A percentile compares a stretch with the other conserved stretches of the same genome.
Conservation (phyloP, 1,284 basidiomycete genomes). For the Irpex sp. region DNA sequence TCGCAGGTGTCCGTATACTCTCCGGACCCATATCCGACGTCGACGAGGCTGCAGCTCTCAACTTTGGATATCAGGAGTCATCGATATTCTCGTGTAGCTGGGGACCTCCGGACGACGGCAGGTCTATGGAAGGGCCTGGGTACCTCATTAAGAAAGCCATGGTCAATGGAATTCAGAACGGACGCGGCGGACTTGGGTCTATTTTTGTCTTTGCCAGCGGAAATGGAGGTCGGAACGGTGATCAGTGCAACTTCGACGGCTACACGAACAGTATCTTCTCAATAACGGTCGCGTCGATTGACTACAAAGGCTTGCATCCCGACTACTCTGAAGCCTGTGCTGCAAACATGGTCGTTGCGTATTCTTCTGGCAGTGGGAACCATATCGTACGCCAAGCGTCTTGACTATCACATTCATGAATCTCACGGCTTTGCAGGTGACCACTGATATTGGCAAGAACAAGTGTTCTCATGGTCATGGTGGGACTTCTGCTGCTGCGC, state of each 20-base stretch:
- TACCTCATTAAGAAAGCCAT: conserved; percentile 94
- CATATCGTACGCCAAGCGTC: conserved; percentile 65
- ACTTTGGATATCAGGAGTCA: conserved; percentile 91
- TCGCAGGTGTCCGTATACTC: conserved; percentile 93
- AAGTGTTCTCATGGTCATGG: conserved; percentile 86
- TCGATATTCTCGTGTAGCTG: conserved; percentile 96
- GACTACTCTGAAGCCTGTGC: conserved; percentile 98
- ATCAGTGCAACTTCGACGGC: conserved; percentile 99
- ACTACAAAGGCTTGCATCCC: conserved; percentile 90
- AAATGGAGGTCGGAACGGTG: conserved; percentile 88
- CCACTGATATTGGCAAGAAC: conserved; percentile 89
- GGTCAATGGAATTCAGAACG: conserved; percentile 91
- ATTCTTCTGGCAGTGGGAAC: conserved; percentile 93
- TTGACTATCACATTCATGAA: conserved; percentile 16
- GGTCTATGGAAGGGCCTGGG: conserved; percentile 92
- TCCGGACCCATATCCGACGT: conserved; percentile 96
- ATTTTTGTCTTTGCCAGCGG: conserved; percentile 98
- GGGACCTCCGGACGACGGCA: conserved; percentile 97
- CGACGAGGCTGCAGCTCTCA: conserved; percentile 96
- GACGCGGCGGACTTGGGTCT: conserved; percentile 87
- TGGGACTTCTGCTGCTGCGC: conserved; percentile 97
- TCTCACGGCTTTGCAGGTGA: conserved; percentile 56
- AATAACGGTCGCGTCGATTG: conserved; percentile 92
- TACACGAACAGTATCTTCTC: conserved; percentile 99
- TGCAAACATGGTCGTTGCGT: conserved; percentile 95